phyloP scores from a whole-genome alignment of 345 rosid genomes.

The Brassica cretica region DNA sequence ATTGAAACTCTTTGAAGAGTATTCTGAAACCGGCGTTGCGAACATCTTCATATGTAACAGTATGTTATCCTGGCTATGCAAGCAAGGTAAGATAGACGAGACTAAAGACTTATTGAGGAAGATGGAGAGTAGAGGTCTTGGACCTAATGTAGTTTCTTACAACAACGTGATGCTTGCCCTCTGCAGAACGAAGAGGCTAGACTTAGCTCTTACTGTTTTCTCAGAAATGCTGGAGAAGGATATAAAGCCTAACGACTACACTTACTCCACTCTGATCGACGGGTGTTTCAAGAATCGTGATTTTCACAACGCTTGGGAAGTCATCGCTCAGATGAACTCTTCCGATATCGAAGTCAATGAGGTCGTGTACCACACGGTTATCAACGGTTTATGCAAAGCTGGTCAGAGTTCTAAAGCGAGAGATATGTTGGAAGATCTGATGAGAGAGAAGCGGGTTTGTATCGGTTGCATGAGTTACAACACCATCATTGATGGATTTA shows the following conservation, averaged over 20 bases:
- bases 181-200: constrained; percentile 51
- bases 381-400: constrained; percentile 64
- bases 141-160: constrained; percentile 57
- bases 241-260: constrained; percentile 56
- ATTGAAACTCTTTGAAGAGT: constrained; percentile 54
- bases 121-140: constrained; percentile 54
- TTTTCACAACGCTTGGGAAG: constrained; percentile 45
- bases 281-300: constrained; percentile 63
- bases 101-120: constrained; percentile 54
- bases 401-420: constrained; percentile 61
- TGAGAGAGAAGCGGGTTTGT: constrained; percentile 43
- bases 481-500: constrained; percentile 63
- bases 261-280: constrained; percentile 63
- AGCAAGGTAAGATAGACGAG: constrained; percentile 55
- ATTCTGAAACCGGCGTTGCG: constrained; percentile 52
- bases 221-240: constrained; percentile 54
- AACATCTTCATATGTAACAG: constrained; percentile 56
- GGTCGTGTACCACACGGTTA: constrained; percentile 53
- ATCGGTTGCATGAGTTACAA: constrained; percentile 60
- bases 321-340: constrained; percentile 55
- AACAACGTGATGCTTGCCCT: constrained; percentile 61
- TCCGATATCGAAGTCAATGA: constrained; percentile 53
- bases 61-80: constrained; percentile 55
- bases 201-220: constrained; percentile 46
- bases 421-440: constrained; percentile 50